Base-by-base conservation (phyloP, 768 basidiomycete species). In the Sistotremastrum suecicum region DNA sequence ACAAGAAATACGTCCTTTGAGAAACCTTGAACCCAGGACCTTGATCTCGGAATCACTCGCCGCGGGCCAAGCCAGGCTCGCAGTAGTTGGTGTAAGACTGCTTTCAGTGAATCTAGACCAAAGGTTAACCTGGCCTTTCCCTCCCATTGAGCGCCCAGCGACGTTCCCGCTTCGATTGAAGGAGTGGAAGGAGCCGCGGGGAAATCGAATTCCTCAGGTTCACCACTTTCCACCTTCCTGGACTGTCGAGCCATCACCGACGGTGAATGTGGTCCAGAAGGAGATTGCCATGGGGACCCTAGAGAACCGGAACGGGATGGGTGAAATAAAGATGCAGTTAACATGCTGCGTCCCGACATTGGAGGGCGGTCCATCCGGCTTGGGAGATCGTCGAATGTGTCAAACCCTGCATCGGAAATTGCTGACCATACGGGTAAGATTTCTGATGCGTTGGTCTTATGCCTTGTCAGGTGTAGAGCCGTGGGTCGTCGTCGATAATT, bases 401-500 rank as follows among this genome's bases (percentile, higher is more conserved):
- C 10, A 10, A 47, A 20, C 30, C 40, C 52, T 48, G 39, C 10
- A 46, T 34, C 20, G 9, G 51, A 20, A 20, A 20, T 20, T 20
- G 20, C 20, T 20, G 20, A 20, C 20, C 20, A 20, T 20, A 20
- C 20, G 20, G 20, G 20, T 20, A 20, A 20, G 20, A 20, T 20
- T 20, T 20, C 20, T 20, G 20, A 20, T 20, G 20, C 20, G 20
- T 20, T 20, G 20, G 20, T 20, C 20, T 20, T 20, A n/a, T 33
- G 34, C 41, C 41, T 31, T 20, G 11, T 29, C 8, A 48, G 50
- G 38, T 38, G 39, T 37, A 20, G 42, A 31, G 31, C 47, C 28
- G 34, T 43, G 47, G 10, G 48, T 50, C 30, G 43, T 40, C 54
- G 57, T 33, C 42, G 55, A 32, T 66, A 54, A 54, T 78, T 76